phyloP scores from a whole-genome alignment of 495 filamentous ascomycete species.

The Penicillium longicatenatum region DNA sequence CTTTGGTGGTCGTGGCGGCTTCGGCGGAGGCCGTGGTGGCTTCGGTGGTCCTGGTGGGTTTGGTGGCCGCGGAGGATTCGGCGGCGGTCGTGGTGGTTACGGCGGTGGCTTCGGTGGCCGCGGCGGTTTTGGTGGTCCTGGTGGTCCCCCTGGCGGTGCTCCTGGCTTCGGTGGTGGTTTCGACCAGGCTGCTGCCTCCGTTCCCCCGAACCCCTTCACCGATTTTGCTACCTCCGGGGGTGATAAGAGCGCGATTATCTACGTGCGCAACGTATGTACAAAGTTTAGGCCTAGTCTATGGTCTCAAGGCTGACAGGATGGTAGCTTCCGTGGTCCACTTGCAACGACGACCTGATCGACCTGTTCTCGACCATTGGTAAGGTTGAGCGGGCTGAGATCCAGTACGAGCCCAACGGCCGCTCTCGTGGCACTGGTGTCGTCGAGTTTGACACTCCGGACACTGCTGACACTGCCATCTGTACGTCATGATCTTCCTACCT shows the following conservation, averaged over 20 bases:
- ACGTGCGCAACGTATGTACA: conserved; percentile 90
- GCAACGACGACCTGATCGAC: conserved; percentile 94
- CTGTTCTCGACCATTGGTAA: conserved; percentile 97
- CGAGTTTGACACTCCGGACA: conserved; percentile 79
- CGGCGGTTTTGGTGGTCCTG: conserved; percentile 20
- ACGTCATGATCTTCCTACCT: conserved; percentile 14
- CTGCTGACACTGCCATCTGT: conserved; percentile 89
- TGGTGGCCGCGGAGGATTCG: conserved; percentile 36
- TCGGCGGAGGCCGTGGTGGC: conserved; percentile 37
- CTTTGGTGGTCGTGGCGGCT: conserved; percentile 42
- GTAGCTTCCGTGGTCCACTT: conserved; percentile 97
- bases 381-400: conserved; percentile 96
- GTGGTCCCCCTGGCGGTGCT: conserved; percentile 28
- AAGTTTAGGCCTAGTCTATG: background rate
- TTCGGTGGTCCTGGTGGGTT: conserved; percentile 27
- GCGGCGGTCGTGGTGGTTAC: conserved; percentile 28
- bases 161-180: conserved; percentile 39
- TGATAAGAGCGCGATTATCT: conserved; percentile 81
- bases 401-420: conserved; percentile 95
- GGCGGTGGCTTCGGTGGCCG: conserved; percentile 43
- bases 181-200: conserved; percentile 35
- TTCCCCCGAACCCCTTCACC: conserved; percentile 91
- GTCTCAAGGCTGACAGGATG: conserved; percentile 5
- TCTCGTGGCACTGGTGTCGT: conserved; percentile 96
- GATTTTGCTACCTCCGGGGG: conserved; percentile 88